These are phyloP conservation scores for Zymoseptoria ardabiliae DNA, from an alignment of 2,329 filamentous ascomycete species.

Conservation along the genomic window DNA sequence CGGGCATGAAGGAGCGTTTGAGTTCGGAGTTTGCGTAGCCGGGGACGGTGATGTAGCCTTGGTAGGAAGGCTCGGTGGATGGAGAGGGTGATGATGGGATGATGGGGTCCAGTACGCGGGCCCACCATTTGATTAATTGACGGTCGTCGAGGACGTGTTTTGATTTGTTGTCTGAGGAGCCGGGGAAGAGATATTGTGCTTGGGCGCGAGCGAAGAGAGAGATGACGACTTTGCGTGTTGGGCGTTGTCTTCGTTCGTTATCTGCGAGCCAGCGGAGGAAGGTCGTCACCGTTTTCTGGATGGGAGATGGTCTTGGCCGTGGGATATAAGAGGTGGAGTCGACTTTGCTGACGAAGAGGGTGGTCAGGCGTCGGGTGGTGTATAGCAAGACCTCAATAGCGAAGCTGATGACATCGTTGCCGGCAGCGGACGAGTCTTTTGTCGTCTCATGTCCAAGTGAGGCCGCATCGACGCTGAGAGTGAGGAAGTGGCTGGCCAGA, in stretches of 20 bases:
- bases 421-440: slow-evolving; percentile 15
- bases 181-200: slow-evolving; percentile 89
- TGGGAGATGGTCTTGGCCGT: slow-evolving; percentile 59
- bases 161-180: slow-evolving; percentile 71
- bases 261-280: slow-evolving; percentile 72
- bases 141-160: slow-evolving; percentile 93
- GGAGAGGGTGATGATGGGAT: slow-evolving; percentile 35
- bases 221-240: slow-evolving; percentile 51
- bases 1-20: slow-evolving; percentile 63
- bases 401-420: slow-evolving; percentile 59
- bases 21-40: slow-evolving; percentile 79
- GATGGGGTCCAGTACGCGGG: slow-evolving; percentile 72
- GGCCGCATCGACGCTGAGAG: slow-evolving; percentile 38
- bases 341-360: slow-evolving; percentile 91
- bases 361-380: slow-evolving; percentile 68
- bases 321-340: slow-evolving; percentile 88
- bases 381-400: slow-evolving; percentile 86
- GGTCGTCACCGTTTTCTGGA: slow-evolving; percentile 63
- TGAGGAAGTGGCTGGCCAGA: slow-evolving; percentile 75
- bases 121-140: slow-evolving; percentile 93
- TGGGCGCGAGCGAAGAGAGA: slow-evolving; percentile 90
- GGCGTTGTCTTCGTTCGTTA: slow-evolving; percentile 45
- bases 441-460: slow-evolving; percentile 12
- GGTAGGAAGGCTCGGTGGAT: slow-evolving; percentile 26
- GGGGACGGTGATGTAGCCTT: slow-evolving; percentile 79